Evolutionary conservation across 2,329 filamentous ascomycete genomes (phyloP), one percentile per base, ranked within the genome.

Genomic region (Hortaea werneckii): DNA sequence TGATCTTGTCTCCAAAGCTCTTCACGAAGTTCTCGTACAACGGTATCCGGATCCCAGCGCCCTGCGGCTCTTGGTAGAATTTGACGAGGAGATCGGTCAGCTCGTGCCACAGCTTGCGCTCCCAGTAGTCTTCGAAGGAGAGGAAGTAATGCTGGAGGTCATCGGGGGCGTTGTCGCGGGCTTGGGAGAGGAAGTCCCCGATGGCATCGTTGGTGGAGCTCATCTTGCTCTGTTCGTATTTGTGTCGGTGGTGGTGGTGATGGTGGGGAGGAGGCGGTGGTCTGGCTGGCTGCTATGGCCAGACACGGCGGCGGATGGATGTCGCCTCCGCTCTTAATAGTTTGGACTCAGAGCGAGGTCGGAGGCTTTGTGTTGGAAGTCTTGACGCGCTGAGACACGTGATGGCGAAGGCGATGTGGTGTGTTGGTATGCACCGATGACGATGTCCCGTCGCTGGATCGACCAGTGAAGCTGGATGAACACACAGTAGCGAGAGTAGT

Each of bases 101-200:
- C 71, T 98, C 89, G 73, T 98, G 92, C 92, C 92, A 98, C 70
- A 98, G 78, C 73, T 95, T 95, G 61, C 90, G 83, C 75, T 98
- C 92, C 92, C 92, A 98, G 64, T 82, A 86, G 65, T 94, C 88
- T 74, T 98, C 92, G 56, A 98, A 95, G 60, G 83, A 80, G 59
- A 98, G 78, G 67, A 95, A 86, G 61, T 86, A 80, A 60, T 83
- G 78, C 70, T 95, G 89, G 44, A 94, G 79, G 66, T 94, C 85
- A 57, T 88, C 85, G 43, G 88, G 85, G 60, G 88, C 86, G 65
- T 82, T 75, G 64, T 95, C 87, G 65, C 88, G 85, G 78, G 94
- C 86, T 58, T 94, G 84, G 50, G 82, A 80, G 54, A 98, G 84
- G 71, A 96, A 94, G 67, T 94, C 87, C 64, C 87, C 78, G 67